Evolutionary conservation across 2,329 filamentous ascomycete genomes (phyloP), one percentile per base, ranked within the genome.

Genomic region (Cladosporium sp.): DNA sequence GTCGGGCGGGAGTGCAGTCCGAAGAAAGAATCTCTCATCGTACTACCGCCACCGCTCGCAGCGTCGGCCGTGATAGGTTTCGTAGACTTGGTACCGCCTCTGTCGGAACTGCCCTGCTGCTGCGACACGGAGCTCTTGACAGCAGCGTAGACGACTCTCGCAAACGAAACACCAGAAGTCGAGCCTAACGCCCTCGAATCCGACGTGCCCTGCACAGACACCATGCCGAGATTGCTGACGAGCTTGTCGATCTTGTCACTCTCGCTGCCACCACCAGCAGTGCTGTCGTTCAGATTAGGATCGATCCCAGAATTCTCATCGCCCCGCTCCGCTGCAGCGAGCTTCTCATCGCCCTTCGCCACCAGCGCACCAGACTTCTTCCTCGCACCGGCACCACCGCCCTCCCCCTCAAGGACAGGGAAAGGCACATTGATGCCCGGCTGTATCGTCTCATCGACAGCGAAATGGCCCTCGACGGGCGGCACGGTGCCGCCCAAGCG

Each of bases 1-100:
- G 84, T 89, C 1, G 91, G 89, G 61, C 87, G 91, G 2, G 89
- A 95, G 61, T 96, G 90, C 39, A 97, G 74, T n/a, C 92, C 92
- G 64, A 97, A 97, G 75, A 96, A 96, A 0, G 90, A 95, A 69
- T 97, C 92, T 53, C 91, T 82, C 86, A 96, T 93, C 11, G 88
- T 89, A 15, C 89, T 89, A 32, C 84, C 85, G 34, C 79, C 77
- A 30, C 78, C 75, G 19, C 72, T 73, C 32, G 74, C 70, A 41
- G 75, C 71, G 56, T 68, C 59, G 53, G 77, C 72, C 54, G 78
- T 62, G 54, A 76, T 61, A 56, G 76, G 69, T 64, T 81, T 83
- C 56, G 79, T 81, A 3, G 83, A 78, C 41, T 55, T 48, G 78
- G 32, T 76, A 45, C 47, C 48, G 8, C 76, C 79, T 58, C 83